These are phyloP conservation scores for Capronia coronata DNA, from an alignment of 2,329 filamentous ascomycete species.

Conservation along the genomic window DNA sequence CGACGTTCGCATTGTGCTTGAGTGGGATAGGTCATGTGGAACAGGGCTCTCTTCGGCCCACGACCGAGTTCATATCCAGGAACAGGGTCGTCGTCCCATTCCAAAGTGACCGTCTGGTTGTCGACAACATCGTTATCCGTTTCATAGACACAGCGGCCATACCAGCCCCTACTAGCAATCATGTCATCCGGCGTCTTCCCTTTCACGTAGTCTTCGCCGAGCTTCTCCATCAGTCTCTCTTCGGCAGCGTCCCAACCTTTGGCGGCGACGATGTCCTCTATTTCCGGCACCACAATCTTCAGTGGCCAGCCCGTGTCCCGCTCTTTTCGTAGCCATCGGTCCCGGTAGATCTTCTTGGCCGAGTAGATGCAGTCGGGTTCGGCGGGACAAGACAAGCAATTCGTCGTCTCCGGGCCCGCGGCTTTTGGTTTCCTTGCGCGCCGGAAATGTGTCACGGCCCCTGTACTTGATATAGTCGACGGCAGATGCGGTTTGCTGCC, in stretches of 20 bases:
- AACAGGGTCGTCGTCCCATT: slow-evolving; percentile 66
- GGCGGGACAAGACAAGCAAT: slow-evolving; percentile 74
- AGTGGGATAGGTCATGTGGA: slow-evolving; percentile 93
- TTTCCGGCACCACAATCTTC: slow-evolving; percentile 82
- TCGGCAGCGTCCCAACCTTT: slow-evolving; percentile 46
- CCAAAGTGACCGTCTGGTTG: slow-evolving; percentile 81
- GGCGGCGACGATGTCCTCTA: slow-evolving; percentile 62
- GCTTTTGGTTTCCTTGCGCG: slow-evolving; percentile 65
- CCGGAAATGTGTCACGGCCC: slow-evolving; percentile 71
- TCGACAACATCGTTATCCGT: slow-evolving; percentile 89
- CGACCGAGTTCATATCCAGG: slow-evolving; percentile 36
- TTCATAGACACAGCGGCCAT: slow-evolving; percentile 92
- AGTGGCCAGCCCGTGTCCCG: slow-evolving; percentile 70
- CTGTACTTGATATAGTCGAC: slow-evolving; percentile 65
- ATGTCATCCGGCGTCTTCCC: slow-evolving; percentile 47
- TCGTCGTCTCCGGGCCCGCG: slow-evolving; percentile 68
- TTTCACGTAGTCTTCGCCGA: slow-evolving; percentile 52
- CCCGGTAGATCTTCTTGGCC: slow-evolving; percentile 73
- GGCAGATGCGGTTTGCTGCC: slow-evolving; percentile 61
- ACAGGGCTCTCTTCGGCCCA: slow-evolving; percentile 73
- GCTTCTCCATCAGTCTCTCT: slow-evolving; percentile 43
- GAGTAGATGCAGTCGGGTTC: slow-evolving; percentile 77
- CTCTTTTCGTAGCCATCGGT: slow-evolving; percentile 58
- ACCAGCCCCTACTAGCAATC: slow-evolving; percentile 58
- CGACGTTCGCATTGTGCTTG: slow-evolving; percentile 80